Conservation (phyloP, 2,329 filamentous ascomycete species). For the Cytospora mali region DNA sequence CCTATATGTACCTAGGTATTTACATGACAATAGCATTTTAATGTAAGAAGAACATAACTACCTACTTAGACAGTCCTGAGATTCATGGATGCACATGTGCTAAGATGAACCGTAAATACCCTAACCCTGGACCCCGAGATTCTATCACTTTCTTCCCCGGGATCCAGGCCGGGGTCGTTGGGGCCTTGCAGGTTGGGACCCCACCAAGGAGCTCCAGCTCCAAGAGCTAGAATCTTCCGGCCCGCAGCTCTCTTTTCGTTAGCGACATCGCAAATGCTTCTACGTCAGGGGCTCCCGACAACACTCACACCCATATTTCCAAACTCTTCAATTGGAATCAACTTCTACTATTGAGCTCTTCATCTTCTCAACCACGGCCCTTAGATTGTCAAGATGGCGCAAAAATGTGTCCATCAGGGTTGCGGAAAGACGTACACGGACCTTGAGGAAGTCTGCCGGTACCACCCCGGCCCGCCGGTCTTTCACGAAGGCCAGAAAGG, state of each 20-base stretch:
- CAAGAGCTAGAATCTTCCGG: slow-evolving; percentile 26
- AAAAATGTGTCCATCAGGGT: slow-evolving; percentile 95
- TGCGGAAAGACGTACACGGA: slow-evolving; percentile 89
- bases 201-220: not conserved
- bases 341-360: not conserved
- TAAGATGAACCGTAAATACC: too few relatives aligned
- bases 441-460: slow-evolving; percentile 79
- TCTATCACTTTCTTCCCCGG: too few relatives aligned
- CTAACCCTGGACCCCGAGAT: not conserved
- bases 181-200: slow-evolving; percentile 2
- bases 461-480: slow-evolving; percentile 90
- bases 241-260: not conserved
- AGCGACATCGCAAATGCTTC: slow-evolving; percentile 7
- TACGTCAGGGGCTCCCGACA: slow-evolving; percentile 5
- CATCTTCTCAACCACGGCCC: not conserved
- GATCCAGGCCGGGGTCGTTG: too few relatives aligned
- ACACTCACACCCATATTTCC: not conserved
- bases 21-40: too few relatives aligned
- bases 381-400: slow-evolving; percentile 54
- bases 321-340: not conserved
- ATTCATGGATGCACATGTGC: too few relatives aligned
- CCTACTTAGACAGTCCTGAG: too few relatives aligned
- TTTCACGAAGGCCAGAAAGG: slow-evolving; percentile 99
- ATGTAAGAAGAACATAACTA: too few relatives aligned
- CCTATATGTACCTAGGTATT: too few relatives aligned